phyloP scores from a whole-genome alignment of 2,329 filamentous ascomycete species.

The Ophiostoma montium region DNA sequence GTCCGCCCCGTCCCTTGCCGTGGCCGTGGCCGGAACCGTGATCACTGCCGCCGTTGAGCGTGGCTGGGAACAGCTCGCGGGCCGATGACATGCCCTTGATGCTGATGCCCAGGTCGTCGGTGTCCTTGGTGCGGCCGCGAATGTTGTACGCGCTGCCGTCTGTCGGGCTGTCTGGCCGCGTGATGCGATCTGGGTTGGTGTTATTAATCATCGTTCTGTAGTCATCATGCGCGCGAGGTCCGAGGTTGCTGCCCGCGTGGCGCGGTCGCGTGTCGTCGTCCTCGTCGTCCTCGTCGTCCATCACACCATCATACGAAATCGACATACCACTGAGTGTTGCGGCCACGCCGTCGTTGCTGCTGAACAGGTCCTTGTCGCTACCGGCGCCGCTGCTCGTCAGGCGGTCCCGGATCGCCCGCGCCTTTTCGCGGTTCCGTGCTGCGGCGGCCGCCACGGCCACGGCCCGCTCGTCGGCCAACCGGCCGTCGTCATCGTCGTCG shows the following conservation, averaged over 20 bases:
- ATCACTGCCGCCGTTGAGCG: constrained; percentile 30
- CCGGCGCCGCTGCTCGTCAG: constrained; percentile 22
- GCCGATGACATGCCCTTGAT: constrained; percentile 51
- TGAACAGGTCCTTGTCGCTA: constrained; percentile 24
- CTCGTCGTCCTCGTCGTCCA: not conserved
- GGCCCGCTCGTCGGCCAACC: constrained; percentile 15
- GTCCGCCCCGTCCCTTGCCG: not conserved
- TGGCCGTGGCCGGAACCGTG: too few species aligned
- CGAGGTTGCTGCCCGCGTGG: not conserved
- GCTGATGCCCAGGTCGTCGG: constrained; percentile 27
- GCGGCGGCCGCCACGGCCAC: constrained; percentile 12
- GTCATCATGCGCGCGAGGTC: not conserved
- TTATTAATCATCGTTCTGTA: constrained; percentile 11
- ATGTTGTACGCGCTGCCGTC: constrained; percentile 32
- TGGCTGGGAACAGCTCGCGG: constrained; percentile 57
- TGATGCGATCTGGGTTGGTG: constrained; percentile 21
- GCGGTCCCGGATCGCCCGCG: constrained; percentile 31
- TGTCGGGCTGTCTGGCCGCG: constrained; percentile 14
- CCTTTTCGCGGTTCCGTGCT: constrained; percentile 28
- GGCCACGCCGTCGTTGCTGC: constrained; percentile 16
- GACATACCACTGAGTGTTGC: constrained; percentile 15
- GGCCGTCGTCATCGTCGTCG: constrained; percentile 17
- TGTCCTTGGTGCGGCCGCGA: constrained; percentile 36
- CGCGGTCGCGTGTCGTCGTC: not conserved
- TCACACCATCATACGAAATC: constrained; percentile 5